Conservation (phyloP, 2,329 filamentous ascomycete genomes). For the Metarhizium humberi region DNA sequence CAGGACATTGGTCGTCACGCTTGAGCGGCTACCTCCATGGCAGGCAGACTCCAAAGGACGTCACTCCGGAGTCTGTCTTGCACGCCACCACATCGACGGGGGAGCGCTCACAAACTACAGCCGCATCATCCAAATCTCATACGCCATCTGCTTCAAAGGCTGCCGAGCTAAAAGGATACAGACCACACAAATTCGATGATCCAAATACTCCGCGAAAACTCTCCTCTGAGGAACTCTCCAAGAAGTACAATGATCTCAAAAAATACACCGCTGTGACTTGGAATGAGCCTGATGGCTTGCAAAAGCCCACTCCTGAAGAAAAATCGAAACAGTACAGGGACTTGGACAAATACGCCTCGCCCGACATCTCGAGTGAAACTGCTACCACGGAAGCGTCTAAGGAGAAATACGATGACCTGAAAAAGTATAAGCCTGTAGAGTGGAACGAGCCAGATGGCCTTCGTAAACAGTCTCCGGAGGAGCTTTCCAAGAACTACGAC, state of each 20-base stretch:
- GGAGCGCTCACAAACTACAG: conserved; percentile 27
- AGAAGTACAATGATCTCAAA: conserved; percentile 30
- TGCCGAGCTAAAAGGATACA: conserved; percentile 24
- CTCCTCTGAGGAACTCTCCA: conserved; percentile 23
- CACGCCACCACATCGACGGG: conserved; percentile 14
- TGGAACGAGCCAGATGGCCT: conserved; percentile 33
- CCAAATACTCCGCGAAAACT: conserved; percentile 15
- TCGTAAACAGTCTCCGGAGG: conserved; percentile 20
- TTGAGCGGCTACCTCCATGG: conserved; percentile 22
- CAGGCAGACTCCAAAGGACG: conserved; percentile 10
- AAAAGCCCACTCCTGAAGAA: conserved; percentile 18
- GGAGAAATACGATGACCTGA: conserved; percentile 27
- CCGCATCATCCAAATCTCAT: conserved; percentile 33
- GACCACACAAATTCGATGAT: conserved; percentile 18
- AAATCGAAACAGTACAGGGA: conserved; percentile 24
- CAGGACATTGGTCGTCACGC: conserved; percentile 11
- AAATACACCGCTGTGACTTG: conserved; percentile 25
- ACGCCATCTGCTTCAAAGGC: conserved; percentile 31
- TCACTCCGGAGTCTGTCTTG: conserved; percentile 13
- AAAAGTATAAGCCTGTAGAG: conserved; percentile 26
- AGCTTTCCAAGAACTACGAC: conserved; percentile 28
- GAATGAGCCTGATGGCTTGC: conserved; percentile 22
- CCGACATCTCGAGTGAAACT: conserved; percentile 18
- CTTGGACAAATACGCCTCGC: conserved; percentile 24
- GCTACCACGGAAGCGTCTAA: conserved; percentile 16